phyloP scores from a whole-genome alignment of 2,329 filamentous ascomycete genomes.

The Cladosporium sp. region DNA sequence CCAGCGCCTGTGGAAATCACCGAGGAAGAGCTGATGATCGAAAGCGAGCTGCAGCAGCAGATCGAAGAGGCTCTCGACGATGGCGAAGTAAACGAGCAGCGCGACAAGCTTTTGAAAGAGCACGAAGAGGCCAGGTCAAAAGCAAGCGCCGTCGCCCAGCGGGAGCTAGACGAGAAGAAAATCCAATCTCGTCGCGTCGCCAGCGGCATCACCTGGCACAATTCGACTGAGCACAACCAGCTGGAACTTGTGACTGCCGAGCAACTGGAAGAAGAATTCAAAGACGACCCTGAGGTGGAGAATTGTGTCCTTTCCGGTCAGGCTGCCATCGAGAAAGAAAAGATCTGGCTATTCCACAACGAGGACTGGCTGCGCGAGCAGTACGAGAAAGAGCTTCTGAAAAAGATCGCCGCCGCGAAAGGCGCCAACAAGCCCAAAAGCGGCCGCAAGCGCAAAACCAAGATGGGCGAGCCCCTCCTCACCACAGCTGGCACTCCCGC shows the following conservation, averaged over 20 bases:
- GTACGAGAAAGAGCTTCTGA: constrained; percentile 73
- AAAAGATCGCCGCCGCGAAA: constrained; percentile 55
- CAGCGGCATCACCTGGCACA: constrained; percentile 41
- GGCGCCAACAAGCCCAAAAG: constrained; percentile 34
- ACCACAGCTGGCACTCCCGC: constrained; percentile 36
- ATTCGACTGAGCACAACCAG: constrained; percentile 15
- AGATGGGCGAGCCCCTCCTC: constrained; percentile 37
- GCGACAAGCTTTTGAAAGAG: constrained; percentile 25
- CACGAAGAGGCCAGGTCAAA: constrained; percentile 26
- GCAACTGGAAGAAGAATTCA: constrained; percentile 62
- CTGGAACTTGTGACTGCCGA: constrained; percentile 21
- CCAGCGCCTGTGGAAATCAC: constrained; percentile 30
- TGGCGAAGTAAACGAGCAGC: constrained; percentile 23
- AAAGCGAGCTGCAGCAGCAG: constrained; percentile 41
- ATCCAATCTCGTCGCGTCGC: constrained; percentile 45
- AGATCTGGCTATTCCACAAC: constrained; percentile 91
- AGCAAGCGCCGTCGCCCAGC: constrained; percentile 24
- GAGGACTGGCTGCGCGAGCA: constrained; percentile 85
- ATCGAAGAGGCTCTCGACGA: constrained; percentile 33
- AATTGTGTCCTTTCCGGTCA: constrained; percentile 68
- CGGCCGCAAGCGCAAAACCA: constrained; percentile 38
- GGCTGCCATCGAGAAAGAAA: constrained; percentile 77
- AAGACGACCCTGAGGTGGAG: constrained; percentile 78
- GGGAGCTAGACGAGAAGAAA: constrained; percentile 36
- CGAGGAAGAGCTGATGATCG: constrained; percentile 42